Conservation (phyloP, 495 filamentous ascomycete genomes). For the Penicillium ochrochloron region DNA sequence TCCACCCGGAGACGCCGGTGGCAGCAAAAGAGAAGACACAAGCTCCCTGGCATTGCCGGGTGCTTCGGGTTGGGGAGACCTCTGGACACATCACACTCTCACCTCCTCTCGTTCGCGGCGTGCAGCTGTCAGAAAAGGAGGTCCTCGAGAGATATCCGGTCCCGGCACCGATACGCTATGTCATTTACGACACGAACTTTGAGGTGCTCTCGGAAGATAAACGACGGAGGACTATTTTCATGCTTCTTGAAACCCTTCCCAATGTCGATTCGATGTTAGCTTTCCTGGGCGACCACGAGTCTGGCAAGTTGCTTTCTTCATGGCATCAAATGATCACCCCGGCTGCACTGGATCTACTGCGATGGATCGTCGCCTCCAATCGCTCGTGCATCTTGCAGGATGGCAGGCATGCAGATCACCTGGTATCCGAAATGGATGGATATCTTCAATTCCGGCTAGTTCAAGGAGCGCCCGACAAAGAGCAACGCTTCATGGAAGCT, state of each 20-base stretch:
- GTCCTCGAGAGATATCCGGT: background rate
- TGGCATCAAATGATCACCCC: slow-evolving; percentile 70
- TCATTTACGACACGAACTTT: slow-evolving; percentile 61
- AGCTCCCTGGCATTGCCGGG: slow-evolving; percentile 31
- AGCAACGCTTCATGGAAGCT: slow-evolving; percentile 73
- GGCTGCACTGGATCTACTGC: slow-evolving; percentile 68
- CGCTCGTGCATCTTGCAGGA: slow-evolving; percentile 83
- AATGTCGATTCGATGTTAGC: slow-evolving; percentile 63
- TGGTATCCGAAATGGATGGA: slow-evolving; percentile 65
- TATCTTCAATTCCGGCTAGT: slow-evolving; percentile 86
- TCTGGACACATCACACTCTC: slow-evolving; percentile 24
- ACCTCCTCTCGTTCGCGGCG: background rate
- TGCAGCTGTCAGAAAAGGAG: background rate
- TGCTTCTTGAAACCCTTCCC: slow-evolving; percentile 71
- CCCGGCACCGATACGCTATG: background rate
- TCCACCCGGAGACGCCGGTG: slow-evolving; percentile 33
- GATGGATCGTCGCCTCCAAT: slow-evolving; percentile 93
- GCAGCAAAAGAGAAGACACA: background rate
- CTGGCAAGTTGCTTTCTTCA: slow-evolving; percentile 49
- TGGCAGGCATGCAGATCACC: slow-evolving; percentile 53
- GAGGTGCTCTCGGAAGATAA: slow-evolving; percentile 49
- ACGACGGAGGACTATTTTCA: slow-evolving; percentile 61
- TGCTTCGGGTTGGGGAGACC: slow-evolving; percentile 16
- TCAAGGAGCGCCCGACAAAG: slow-evolving; percentile 90
- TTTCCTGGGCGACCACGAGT: slow-evolving; percentile 54